Base-by-base conservation (phyloP, 257 asterid species). In the Leptodermis oblonga region DNA sequence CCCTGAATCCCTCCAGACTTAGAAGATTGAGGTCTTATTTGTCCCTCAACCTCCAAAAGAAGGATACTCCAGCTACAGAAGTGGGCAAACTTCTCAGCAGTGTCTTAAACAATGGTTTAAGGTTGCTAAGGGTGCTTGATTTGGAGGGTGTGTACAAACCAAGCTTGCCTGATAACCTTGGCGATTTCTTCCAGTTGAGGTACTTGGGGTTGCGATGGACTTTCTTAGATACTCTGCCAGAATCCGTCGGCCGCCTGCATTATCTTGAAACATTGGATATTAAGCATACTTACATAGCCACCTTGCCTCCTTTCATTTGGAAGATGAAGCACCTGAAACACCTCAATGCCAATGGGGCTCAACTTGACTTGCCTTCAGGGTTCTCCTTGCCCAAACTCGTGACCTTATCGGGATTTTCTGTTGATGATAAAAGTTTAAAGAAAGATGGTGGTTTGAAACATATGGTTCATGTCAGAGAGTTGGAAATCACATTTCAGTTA, bases 161-260 rank as follows among this genome's bases (percentile, higher is more conserved):
- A 30, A 55, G 69, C 51, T 71, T 80, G 65, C 85, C 85, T 22
- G 73, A 77, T 36, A 74, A 74, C 65, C 75, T 80, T 22, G 85
- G 85, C 23, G 75, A 77, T 52, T 67, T 77, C 36, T 62, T 70
- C 69, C 69, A 62, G 36, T 49, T 80, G 65, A 74, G 80, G 66
- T 80, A 80, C 60, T 65, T 80, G 42, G 85, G 85, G 18, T 74
- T 80, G 65, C 74, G 85, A 70, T 80, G 85, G 85, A 80, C 85
- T 54, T 80, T 77, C 80, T 68, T 80, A 70, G 85, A 77, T 43
- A 39, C 34, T 18, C 76, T 80, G 7, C 85, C 85, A 22, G 37
- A 68, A 63, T 74, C 82, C 20, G 60, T 80, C 0, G 82, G 82
- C 43, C 52, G 68, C 22, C 59, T 80, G 22, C 53, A 52, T 52